phyloP scores from a whole-genome alignment of 306 rosid species.

The Cucumis melo region DNA sequence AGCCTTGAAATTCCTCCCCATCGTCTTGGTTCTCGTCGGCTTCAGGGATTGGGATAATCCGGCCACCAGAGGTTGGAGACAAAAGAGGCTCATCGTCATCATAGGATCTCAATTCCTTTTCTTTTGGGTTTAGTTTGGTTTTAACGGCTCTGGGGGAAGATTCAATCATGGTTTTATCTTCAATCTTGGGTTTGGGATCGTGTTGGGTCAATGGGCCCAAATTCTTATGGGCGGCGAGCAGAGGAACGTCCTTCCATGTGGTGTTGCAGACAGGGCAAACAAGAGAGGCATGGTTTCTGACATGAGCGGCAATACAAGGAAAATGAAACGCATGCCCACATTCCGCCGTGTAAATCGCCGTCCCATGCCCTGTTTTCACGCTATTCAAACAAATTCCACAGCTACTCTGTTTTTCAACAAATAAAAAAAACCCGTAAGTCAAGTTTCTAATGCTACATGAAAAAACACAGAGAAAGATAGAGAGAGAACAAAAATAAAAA shows the following conservation, averaged over 20 bases:
- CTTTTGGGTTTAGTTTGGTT: conserved; percentile 1
- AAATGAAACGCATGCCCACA: conserved; percentile 87
- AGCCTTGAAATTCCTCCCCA: conserved; percentile 58
- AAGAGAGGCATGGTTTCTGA: conserved; percentile 49
- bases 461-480: neutral
- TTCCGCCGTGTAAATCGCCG: conserved; percentile 95
- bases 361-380: conserved; percentile 92
- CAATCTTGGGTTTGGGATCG: neutral
- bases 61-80: conserved; percentile 9
- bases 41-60: conserved; percentile 10
- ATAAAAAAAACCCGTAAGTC: neutral
- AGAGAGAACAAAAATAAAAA: neutral
- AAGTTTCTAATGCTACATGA: neutral
- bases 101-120: conserved; percentile 29
- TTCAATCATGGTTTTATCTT: conserved; percentile 3
- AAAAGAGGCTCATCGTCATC: conserved; percentile 23
- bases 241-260: conserved; percentile 78
- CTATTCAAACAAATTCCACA: conserved; percentile 86
- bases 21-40: conserved; percentile 9
- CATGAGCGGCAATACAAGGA: conserved; percentile 69
- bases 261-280: conserved; percentile 82
- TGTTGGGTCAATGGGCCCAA: neutral
- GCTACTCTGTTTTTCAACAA: conserved; percentile 48
- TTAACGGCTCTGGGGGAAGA: conserved; percentile 16
- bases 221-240: conserved; percentile 50